Evolutionary conservation across 1,284 basidiomycete species (phyloP), one percentile per base, ranked within the genome.

Genomic region (Amylostereum areolatum): DNA sequence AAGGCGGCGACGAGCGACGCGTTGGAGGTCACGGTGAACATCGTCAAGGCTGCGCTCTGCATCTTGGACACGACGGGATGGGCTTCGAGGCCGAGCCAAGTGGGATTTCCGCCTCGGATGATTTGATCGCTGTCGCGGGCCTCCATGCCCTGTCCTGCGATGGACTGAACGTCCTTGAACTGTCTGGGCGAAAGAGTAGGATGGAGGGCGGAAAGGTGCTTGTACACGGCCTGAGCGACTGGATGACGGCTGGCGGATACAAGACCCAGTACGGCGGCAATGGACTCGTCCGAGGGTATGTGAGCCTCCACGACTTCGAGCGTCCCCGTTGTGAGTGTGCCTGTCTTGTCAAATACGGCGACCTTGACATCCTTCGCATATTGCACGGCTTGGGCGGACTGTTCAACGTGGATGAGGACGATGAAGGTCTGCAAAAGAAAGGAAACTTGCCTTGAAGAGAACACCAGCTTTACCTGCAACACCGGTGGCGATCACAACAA

Each of bases 271-370:
- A 53, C 52, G 3, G 29, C 36, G 24, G 27, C 48, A 7, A 51
- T 49, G 1, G 58, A 29, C 6, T 50, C 54, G n/a, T 61, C 52
- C 11, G 56, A 56, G 9, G 61, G 8, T 33, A 62, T 49, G 27
- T 59, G 59, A 34, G 60, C 55, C 8, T 56, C 52, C 18, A 62
- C 61, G 6, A 71, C 65, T 0, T 62, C 48, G 36, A 72, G 61
- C 32, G 61, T 55, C 6, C 71, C 71, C 37, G 60, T 55, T 2
- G 70, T 71, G 41, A 73, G 65, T 1, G 74, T 74, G 1, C 73
- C 73, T 0, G 74, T 76, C 67, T 75, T 76, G 62, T 75, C 73
- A 48, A 76, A 72, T 3, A 70, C 71, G 36, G 66, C 63, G 40
- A 69, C 62, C 11, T 62, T 54, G 41, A 67, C 58, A 47, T 62